phyloP scores from a whole-genome alignment of 495 filamentous ascomycete genomes.

The Talaromyces wortmannii region DNA sequence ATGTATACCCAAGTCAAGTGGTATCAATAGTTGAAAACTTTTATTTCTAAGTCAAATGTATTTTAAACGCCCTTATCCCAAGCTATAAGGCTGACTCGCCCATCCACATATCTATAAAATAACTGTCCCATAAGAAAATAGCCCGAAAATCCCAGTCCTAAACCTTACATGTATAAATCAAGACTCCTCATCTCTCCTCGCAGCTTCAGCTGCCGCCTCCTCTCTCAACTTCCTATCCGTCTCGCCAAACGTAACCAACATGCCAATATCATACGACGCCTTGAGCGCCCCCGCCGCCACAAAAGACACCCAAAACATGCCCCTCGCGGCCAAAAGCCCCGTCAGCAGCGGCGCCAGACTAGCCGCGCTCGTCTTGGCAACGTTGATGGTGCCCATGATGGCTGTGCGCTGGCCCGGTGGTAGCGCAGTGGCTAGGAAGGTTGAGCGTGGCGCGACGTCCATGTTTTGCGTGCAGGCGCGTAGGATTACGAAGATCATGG shows the following conservation, averaged over 20 bases:
- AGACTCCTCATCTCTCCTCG: background rate
- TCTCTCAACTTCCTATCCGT: constrained; percentile 20
- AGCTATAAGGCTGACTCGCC: background rate
- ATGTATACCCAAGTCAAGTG: too few species aligned
- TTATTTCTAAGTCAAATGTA: too few species aligned
- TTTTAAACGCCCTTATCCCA: too few species aligned
- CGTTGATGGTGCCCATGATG: constrained; percentile 65
- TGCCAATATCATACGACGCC: constrained; percentile 63
- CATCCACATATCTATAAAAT: too few species aligned
- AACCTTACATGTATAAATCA: background rate
- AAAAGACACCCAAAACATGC: constrained; percentile 65
- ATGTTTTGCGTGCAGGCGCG: constrained; percentile 66
- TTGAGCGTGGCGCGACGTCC: constrained; percentile 75
- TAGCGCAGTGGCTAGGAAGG: constrained; percentile 69
- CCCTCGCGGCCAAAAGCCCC: constrained; percentile 56
- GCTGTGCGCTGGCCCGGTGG: constrained; percentile 70
- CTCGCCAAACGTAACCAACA: constrained; percentile 59
- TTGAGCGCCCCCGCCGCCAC: constrained; percentile 64
- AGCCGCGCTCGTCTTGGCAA: constrained; percentile 56
- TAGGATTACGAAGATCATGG: constrained; percentile 60
- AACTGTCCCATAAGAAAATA: too few species aligned
- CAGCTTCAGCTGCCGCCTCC: background rate
- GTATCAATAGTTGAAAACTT: too few species aligned
- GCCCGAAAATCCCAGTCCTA: too few species aligned
- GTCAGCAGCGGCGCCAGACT: constrained; percentile 62